phyloP scores from a whole-genome alignment of 129 eudicot genomes.

The Mikania micrantha region DNA sequence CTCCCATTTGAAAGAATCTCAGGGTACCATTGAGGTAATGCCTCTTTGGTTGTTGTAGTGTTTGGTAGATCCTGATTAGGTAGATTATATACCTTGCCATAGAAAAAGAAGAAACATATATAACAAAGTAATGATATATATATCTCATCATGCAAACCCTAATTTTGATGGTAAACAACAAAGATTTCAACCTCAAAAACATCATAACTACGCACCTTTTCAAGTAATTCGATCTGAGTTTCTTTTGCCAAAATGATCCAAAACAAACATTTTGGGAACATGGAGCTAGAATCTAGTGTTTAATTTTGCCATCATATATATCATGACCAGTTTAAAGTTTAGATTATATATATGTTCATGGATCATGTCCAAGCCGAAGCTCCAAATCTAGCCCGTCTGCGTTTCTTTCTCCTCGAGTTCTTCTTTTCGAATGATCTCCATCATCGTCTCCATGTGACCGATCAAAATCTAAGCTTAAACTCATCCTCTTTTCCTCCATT shows the following conservation, averaged over 20 bases:
- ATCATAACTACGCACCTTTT: conserved; percentile 7
- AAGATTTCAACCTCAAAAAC: conserved; percentile 14
- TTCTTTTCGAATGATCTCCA: conserved; percentile 19
- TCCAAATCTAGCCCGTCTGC: conserved; percentile 59
- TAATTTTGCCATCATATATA: too few relatives aligned
- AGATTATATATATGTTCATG: too few relatives aligned
- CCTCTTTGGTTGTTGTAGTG: too few relatives aligned
- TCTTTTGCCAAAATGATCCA: conserved; percentile 6
- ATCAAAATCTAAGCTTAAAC: conserved; percentile 33
- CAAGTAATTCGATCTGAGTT: too few relatives aligned
- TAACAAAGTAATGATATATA: conserved; percentile 5
- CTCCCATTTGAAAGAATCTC: too few relatives aligned
- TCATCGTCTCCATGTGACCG: conserved; percentile 29
- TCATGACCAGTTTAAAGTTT: too few relatives aligned
- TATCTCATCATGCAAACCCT: conserved; percentile 13
- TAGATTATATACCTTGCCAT: too few relatives aligned
- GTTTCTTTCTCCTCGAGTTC: conserved; percentile 10
- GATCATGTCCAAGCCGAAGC: conserved; percentile 76
- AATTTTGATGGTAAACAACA: conserved; percentile 2
- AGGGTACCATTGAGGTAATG: too few relatives aligned
- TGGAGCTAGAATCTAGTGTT: not conserved
- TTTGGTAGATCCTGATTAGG: conserved; percentile 14
- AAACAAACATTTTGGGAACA: conserved; percentile 1
- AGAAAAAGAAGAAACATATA: not conserved
- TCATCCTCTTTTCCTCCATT: conserved; percentile 29